Evolutionary conservation across 129 eudicot genomes (phyloP).

Genomic region (Centaurea solstitialis): DNA sequence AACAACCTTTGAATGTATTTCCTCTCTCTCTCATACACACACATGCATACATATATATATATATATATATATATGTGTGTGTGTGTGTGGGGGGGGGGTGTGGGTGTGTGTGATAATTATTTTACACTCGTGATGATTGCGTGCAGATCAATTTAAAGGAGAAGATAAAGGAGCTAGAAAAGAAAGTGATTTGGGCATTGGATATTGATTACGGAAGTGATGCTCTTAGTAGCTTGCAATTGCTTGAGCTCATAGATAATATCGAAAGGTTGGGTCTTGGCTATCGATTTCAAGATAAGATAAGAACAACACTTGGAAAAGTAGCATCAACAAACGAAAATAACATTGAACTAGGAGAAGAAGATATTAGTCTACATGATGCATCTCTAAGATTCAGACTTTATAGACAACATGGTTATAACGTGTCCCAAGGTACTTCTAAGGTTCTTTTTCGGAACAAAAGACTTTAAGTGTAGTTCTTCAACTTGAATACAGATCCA

Average conservation of each 20-base stretch:
- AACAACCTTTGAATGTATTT: no score
- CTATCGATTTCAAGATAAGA: not conserved
- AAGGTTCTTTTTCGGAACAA: no score
- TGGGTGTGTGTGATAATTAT: not conserved
- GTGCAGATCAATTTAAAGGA: not conserved
- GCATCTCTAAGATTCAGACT: constrained; percentile 17
- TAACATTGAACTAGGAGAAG: not conserved
- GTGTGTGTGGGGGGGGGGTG: not conserved
- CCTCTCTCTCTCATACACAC: no score
- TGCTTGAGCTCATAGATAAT: constrained; percentile 9
- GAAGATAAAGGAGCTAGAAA: not conserved
- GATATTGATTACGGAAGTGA: not conserved
- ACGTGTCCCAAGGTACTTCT: constrained; percentile 9
- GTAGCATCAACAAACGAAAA: not conserved
- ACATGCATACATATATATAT: no score
- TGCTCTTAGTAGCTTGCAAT: no score
- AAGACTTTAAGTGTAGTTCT: no score
- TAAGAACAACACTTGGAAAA: not conserved
- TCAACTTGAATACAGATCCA: no score
- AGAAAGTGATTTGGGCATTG: not conserved
- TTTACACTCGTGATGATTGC: not conserved
- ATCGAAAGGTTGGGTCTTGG: constrained; percentile 9
- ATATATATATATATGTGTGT: not conserved
- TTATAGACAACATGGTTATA: constrained; percentile 18
- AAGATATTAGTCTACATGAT: not conserved